phyloP scores from a whole-genome alignment of 768 basidiomycete species.

The Lanmaoa pseudosensibilis region DNA sequence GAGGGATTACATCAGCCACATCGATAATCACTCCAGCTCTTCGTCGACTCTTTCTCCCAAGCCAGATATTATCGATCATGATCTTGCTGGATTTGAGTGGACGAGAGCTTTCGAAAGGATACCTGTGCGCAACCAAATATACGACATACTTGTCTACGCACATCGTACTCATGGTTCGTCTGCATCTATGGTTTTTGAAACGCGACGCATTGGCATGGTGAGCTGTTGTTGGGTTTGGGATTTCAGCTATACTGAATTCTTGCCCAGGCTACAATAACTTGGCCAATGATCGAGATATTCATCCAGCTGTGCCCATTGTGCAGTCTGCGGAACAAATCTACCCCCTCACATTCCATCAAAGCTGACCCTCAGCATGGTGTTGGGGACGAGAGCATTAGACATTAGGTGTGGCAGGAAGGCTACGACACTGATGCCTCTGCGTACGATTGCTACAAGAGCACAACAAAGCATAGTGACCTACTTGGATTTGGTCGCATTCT shows the following conservation, averaged over 20 bases:
- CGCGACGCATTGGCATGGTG: conserved; percentile 60
- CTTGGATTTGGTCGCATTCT: conserved; percentile 3
- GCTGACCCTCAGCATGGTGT: conserved; percentile 13
- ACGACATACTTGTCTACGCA: conserved; percentile 65
- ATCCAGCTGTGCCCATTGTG: conserved; percentile 58
- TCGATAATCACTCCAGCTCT: conserved; percentile 25
- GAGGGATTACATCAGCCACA: conserved; percentile 44
- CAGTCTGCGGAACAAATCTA: conserved; percentile 42
- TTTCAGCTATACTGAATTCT: conserved; percentile 5
- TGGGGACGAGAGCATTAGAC: conserved; percentile 26
- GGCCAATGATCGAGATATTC: conserved; percentile 75
- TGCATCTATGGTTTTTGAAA: conserved; percentile 54
- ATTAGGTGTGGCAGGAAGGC: neutral
- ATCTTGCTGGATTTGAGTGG: conserved; percentile 34
- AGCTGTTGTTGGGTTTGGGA: conserved; percentile 26
- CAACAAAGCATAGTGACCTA: neutral
- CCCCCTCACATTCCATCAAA: conserved; percentile 21
- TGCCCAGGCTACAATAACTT: conserved; percentile 63
- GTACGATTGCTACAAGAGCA: neutral
- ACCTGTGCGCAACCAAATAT: conserved; percentile 66
- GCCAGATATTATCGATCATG: conserved; percentile 17
- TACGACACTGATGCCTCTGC: neutral
- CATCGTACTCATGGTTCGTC: conserved; percentile 60
- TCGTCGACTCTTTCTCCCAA: conserved; percentile 18
- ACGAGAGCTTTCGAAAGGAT: conserved; percentile 54